phyloP scores from a whole-genome alignment of 306 rosid genomes.

The Trifolium repens region DNA sequence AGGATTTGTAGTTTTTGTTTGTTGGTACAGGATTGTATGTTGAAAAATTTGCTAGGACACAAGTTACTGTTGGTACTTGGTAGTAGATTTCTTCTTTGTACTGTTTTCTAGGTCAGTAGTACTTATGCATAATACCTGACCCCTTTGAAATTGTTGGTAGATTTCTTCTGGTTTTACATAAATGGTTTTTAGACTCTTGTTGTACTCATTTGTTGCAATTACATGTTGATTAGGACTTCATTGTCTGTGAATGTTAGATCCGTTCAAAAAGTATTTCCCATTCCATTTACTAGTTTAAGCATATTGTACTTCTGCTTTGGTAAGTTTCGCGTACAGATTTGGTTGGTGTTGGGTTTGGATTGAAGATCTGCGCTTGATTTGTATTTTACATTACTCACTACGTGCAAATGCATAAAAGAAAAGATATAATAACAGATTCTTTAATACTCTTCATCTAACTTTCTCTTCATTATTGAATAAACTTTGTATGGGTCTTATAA shows the following conservation, averaged over 20 bases:
- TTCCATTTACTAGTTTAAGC: background rate
- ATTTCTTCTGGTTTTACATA: conserved; percentile 25
- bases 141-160: conserved; percentile 35
- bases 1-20: background rate
- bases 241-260: conserved; percentile 10
- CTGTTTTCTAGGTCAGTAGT: conserved; percentile 39
- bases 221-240: background rate
- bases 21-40: conserved; percentile 5
- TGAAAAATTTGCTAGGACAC: background rate
- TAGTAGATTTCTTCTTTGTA: conserved; percentile 24
- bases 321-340: background rate
- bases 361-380: background rate
- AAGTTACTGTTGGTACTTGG: background rate
- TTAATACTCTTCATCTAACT: background rate
- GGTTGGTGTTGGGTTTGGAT: background rate
- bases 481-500: too few relatives aligned
- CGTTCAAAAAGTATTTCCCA: background rate
- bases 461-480: background rate
- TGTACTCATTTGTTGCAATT: background rate
- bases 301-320: background rate
- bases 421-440: background rate
- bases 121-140: conserved; percentile 43
- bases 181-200: background rate
- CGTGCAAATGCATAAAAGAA: background rate
- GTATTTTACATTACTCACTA: background rate